Percentiles rank a stretch among this genome's conserved stretches.
Evolutionary conservation across 23 red algal species (phyloP).

Genomic region (Gracilaria domingensis): DNA sequence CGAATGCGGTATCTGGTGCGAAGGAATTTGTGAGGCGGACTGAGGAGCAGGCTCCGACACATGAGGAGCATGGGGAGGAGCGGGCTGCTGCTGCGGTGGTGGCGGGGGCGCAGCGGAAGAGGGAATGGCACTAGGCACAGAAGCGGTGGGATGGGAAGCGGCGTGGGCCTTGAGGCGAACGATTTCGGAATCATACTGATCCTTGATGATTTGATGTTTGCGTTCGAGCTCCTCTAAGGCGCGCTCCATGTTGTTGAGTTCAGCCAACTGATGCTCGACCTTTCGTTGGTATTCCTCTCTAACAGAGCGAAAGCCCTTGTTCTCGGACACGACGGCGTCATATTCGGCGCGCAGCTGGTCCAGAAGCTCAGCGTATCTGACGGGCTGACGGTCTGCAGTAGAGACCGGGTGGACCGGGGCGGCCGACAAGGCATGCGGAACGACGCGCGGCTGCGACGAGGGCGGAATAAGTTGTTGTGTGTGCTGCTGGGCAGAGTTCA

Average conservation of each 20-base stretch:
- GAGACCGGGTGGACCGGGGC: background rate
- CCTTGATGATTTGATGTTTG: slow-evolving; percentile 80
- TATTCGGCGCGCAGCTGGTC: slow-evolving; percentile 66
- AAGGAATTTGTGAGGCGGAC: background rate
- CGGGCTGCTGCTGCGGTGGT: background rate
- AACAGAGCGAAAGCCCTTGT: slow-evolving; percentile 39
- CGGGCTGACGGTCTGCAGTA: background rate
- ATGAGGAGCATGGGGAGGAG: background rate
- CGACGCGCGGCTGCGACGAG: slow-evolving; percentile 18
- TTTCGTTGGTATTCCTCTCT: slow-evolving; percentile 71
- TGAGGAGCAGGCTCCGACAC: slow-evolving; percentile 1
- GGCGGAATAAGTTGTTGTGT: background rate
- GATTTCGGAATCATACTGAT: slow-evolving; percentile 84
- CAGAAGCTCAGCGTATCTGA: slow-evolving; percentile 49
- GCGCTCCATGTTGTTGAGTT: slow-evolving; percentile 55
- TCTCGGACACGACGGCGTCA: slow-evolving; percentile 50
- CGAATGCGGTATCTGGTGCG: background rate
- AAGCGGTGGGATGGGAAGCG: background rate
- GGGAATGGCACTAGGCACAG: background rate
- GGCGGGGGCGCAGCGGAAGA: background rate
- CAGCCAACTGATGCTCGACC: slow-evolving; percentile 54
- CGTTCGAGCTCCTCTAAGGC: slow-evolving; percentile 72
- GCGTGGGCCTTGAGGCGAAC: slow-evolving; percentile 70
- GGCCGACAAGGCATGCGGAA: background rate
- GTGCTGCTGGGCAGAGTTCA: slow-evolving; percentile 14